These are phyloP conservation scores for Suillus occidentalis DNA, from an alignment of 768 basidiomycete species.

Conservation along the genomic window DNA sequence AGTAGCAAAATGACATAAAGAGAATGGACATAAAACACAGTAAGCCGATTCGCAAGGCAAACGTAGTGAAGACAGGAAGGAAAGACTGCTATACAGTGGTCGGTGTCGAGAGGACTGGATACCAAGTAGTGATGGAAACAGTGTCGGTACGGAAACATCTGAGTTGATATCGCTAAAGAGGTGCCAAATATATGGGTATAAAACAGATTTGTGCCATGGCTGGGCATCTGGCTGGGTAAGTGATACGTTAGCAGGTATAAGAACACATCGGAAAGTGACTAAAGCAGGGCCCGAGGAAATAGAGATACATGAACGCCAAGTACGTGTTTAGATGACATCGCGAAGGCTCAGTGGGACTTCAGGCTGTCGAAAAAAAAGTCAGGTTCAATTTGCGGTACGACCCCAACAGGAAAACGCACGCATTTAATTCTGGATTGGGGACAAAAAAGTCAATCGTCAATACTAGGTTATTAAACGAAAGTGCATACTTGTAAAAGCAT, in stretches of 20 bases:
- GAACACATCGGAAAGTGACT: conserved; percentile 31
- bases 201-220: conserved; percentile 38
- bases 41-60: conserved; percentile 20
- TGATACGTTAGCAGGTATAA: conserved; percentile 50
- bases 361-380: conserved; percentile 49
- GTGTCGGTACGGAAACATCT: conserved; percentile 64
- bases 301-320: conserved; percentile 77
- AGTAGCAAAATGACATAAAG: conserved; percentile 1
- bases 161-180: conserved; percentile 37
- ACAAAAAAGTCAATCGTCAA: conserved; percentile 11
- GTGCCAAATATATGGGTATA: conserved; percentile 73
- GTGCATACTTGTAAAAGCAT: conserved; percentile 90
- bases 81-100: conserved; percentile 68
- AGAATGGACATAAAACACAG: conserved; percentile 8
- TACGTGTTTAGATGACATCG: conserved; percentile 71
- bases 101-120: conserved; percentile 39
- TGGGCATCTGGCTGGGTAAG: conserved; percentile 42
- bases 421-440: conserved; percentile 72
- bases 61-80: conserved; percentile 5
- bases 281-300: conserved; percentile 49
- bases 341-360: conserved; percentile 91
- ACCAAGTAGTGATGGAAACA: conserved; percentile 38
- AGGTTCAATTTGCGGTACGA: conserved; percentile 13
- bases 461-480: conserved; percentile 8
- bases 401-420: conserved; percentile 45